Base-by-base conservation (phyloP, 148 eudicot species). In the Silene uniflora region DNA sequence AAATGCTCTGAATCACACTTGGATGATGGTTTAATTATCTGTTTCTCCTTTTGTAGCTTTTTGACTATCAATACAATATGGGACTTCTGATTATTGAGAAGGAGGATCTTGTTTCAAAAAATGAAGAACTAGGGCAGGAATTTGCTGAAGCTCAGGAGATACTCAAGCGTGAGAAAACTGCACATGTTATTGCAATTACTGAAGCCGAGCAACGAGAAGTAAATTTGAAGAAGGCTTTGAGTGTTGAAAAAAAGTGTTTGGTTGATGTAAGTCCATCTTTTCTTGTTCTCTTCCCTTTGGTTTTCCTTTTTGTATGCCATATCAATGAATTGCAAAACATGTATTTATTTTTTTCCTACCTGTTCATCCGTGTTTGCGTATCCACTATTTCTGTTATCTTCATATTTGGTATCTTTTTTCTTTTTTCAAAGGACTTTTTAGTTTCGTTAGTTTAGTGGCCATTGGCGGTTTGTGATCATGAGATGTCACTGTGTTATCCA, bases 11-110 rank as follows among this genome's bases (percentile, higher is more conserved):
- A 46, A 46, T 19, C 17, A 13, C 55, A 47, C 44, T 25, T 39
- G 35, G 35, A 42, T 67, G 55, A 19, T 52, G 22, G 27, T n/a
- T 21, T 59, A 66, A 61, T 46, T 64, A 24, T 49, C 24, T 24
- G 29, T 71, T 62, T 73, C 49, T 75, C 3, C 73, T 47, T 75
- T 17, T 44, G 62, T 85, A 92, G 99, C 93, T 96, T 49, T 83
- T 80, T 69, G 98, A 92, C 77, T 91, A 92, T 72, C 99, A 96
- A 69, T 75, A 92, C 85, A 88, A 81, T 81, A 92, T 96, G 99
- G 99, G 98, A 17, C 83, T 92, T 69, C 83, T 96, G 17, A 85
- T 96, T 71, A 83, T 96, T 25, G 94, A 96, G 83, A 96, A 89
- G 73, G 79, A 91, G 49, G 80, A 87, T 73, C 84, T 90, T 86